Evolutionary conservation across 78 protist genomes (phyloP).

Genomic region (Guillardia theta): DNA sequence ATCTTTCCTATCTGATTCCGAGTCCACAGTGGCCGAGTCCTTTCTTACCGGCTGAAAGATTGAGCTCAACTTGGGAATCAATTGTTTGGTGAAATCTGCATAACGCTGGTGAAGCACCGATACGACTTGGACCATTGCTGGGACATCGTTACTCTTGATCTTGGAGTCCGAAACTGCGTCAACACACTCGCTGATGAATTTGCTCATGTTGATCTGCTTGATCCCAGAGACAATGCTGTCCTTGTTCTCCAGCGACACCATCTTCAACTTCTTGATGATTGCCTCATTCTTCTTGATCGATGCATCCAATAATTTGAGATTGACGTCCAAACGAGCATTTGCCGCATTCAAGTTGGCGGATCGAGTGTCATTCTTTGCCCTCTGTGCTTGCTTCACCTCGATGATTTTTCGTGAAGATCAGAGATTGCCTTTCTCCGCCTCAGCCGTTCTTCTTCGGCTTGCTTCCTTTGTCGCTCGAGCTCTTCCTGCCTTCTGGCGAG

Average conservation of each 20-base stretch:
- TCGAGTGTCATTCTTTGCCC: background rate
- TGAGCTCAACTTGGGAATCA: background rate
- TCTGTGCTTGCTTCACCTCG: background rate
- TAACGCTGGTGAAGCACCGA: background rate
- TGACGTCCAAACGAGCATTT: background rate
- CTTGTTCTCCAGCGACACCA: background rate
- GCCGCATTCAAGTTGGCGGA: background rate
- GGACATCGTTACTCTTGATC: background rate
- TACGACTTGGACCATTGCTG: background rate
- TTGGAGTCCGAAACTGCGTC: slow-evolving; percentile 34
- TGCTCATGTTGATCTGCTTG: background rate
- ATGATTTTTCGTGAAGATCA: background rate
- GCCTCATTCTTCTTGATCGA: slow-evolving; percentile 31
- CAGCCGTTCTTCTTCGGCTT: background rate
- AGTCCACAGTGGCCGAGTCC: background rate
- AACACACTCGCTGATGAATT: background rate
- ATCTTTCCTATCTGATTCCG: background rate
- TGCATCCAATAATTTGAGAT: background rate
- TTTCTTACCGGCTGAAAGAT: background rate
- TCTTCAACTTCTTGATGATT: background rate
- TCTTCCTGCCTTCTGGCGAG: background rate
- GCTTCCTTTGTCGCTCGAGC: background rate
- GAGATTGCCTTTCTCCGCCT: background rate
- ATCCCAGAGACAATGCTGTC: background rate
- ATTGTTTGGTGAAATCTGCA: background rate